Percentiles rank a stretch among this genome's conserved stretches.
Evolutionary conservation across 257 asterid genomes (phyloP).

Genomic region (Ligustrum vulgare): DNA sequence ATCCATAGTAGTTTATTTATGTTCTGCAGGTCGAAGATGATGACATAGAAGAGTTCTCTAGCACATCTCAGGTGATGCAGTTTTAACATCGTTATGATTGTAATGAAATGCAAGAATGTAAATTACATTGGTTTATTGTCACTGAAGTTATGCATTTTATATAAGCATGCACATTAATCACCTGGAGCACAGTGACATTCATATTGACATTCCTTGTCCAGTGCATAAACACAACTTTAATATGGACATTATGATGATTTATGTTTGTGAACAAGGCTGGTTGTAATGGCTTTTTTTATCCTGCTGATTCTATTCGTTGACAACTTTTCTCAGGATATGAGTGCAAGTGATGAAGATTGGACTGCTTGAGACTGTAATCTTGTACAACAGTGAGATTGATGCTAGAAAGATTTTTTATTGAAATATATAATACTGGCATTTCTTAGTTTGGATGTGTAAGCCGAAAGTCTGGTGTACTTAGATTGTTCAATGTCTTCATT

Average conservation of each 20-base stretch:
- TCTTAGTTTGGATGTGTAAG: not conserved
- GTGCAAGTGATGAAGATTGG: constrained; percentile 71
- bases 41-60: constrained; percentile 63
- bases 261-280: not conserved
- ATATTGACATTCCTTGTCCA: not conserved
- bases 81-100: constrained; percentile 5
- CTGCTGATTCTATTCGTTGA: not conserved
- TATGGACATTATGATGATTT: not conserved
- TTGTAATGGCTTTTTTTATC: not conserved
- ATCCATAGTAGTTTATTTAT: not conserved
- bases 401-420: constrained; percentile 8
- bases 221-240: not conserved
- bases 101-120: not conserved
- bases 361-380: constrained; percentile 34
- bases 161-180: not conserved
- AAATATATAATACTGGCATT: not conserved
- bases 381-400: not conserved
- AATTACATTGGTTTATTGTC: not conserved
- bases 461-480: not conserved
- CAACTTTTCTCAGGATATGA: constrained; percentile 42
- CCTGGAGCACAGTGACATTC: not conserved
- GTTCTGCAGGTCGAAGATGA: constrained; percentile 52
- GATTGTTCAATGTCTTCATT: not conserved
- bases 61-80: constrained; percentile 53
- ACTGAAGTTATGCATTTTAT: constrained; percentile 14